Percentiles rank a stretch among this genome's conserved stretches.
Conservation (phyloP, 805 yeast species). For the Saccharomycopsis capsularis region DNA sequence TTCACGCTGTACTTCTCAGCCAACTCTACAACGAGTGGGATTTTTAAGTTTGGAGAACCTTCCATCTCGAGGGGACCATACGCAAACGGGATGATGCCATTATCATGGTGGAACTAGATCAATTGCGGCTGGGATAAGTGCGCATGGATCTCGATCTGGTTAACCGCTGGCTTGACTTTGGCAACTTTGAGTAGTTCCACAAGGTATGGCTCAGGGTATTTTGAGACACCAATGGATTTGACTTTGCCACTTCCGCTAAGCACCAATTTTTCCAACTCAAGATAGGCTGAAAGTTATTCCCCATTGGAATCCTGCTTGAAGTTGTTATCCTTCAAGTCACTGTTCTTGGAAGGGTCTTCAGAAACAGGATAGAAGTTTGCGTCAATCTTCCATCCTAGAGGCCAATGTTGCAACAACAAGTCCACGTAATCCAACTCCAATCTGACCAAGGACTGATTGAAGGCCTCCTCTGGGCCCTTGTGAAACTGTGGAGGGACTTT, state of each 20-base stretch:
- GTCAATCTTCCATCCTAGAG: constrained; percentile 25
- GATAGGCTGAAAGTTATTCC: constrained; percentile 40
- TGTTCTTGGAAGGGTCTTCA: neutral
- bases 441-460: constrained; percentile 43
- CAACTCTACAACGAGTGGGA: constrained; percentile 35
- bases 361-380: neutral
- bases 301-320: neutral
- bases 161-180: constrained; percentile 57
- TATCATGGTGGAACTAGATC: constrained; percentile 40
- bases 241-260: constrained; percentile 48
- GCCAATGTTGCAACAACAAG: constrained; percentile 63
- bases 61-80: constrained; percentile 63
- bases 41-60: constrained; percentile 45
- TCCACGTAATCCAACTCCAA: constrained; percentile 57
- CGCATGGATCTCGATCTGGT: constrained; percentile 79
- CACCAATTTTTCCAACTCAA: constrained; percentile 50
- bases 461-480: constrained; percentile 37
- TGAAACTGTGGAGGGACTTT: constrained; percentile 45
- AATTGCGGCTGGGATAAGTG: constrained; percentile 58
- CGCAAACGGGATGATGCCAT: constrained; percentile 58
- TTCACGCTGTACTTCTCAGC: constrained; percentile 37
- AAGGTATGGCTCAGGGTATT: constrained; percentile 54
- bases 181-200: constrained; percentile 55
- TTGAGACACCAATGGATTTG: constrained; percentile 71
- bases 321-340: neutral